Evolutionary conservation across 1,284 basidiomycete species (phyloP), one percentile per base, ranked within the genome.

Genomic region (Fomitopsis betulina): DNA sequence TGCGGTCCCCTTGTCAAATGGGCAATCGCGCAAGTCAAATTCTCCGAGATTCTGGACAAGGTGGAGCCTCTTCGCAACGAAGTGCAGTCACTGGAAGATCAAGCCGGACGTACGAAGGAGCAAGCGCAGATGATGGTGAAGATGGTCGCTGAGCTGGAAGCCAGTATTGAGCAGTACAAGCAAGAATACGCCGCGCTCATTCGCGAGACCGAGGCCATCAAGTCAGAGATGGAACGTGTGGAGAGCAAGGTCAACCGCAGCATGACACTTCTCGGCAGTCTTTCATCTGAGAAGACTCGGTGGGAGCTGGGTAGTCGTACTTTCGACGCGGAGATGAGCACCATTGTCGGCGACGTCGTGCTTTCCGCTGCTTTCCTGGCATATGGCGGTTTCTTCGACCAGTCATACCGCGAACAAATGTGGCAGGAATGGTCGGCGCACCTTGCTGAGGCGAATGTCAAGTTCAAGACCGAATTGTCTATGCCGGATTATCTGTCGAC

Each of bases 1-100:
- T 99, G 97, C 72, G 97, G 97, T 47, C 98, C 97, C 21, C 85
- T 99, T 39, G 96, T 97, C 63, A 97, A 98, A 72, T 98, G 97
- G 97, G 96, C 90, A 8, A 86, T 99, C 58, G 97, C 97, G 1
- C 98, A 99, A 75, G 95, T 99, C 49, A 86, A 87, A 42, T 99
- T 94, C 80, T 98, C 97, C 6, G 94, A 97, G 74, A 99, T 99
- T 67, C 78, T 99, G 53, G 97, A 99, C 79, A 94, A 91, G 74
- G 95, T 99, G 27, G 97, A 97, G 58, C 97, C 97, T 12, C 81
- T 99, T 25, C 91, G 97, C 25, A 91, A 96, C 66, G 96, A 99
- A 72, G 96, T 99, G 1, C 88, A 93, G 63, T 92, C 91, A 10
- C 83, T 99, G 50, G 95, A 99, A 72, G 83, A 83, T 30, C 93